These are phyloP conservation scores for Coemansia sp. DNA, from an alignment of 192 early-diverging fungal species.

Conservation along the genomic window DNA sequence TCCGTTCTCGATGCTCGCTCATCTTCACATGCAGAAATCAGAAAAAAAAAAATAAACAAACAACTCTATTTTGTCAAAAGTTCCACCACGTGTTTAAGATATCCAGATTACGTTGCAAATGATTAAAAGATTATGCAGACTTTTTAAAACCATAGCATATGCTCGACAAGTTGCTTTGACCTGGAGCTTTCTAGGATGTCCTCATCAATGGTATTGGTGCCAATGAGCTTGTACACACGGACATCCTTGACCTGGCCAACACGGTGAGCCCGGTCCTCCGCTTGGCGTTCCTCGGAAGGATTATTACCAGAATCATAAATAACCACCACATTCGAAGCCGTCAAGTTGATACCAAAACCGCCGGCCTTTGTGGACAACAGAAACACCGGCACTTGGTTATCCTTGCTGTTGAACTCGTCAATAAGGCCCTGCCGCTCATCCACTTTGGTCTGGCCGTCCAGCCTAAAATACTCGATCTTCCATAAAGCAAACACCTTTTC, in stretches of 20 bases:
- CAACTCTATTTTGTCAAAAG: too few relatives aligned
- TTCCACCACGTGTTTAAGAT: too few relatives aligned
- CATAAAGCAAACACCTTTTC: conserved; percentile 64
- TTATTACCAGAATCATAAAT: conserved; percentile 81
- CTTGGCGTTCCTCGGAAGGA: conserved; percentile 81
- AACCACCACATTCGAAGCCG: conserved; percentile 74
- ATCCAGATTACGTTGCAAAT: too few relatives aligned
- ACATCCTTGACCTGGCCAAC: conserved; percentile 87
- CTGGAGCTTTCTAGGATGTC: conserved; percentile 38
- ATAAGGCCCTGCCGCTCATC: conserved; percentile 71
- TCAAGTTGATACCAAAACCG: conserved; percentile 80
- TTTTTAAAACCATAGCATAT: conserved; percentile 39
- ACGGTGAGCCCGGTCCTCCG: conserved; percentile 83
- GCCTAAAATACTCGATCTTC: conserved; percentile 36
- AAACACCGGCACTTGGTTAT: conserved; percentile 57
- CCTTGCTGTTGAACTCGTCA: conserved; percentile 70
- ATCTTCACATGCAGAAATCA: too few relatives aligned
- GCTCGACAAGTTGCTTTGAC: conserved; percentile 44
- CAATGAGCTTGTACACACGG: conserved; percentile 67
- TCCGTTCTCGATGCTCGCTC: too few relatives aligned
- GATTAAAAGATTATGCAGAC: not conserved
- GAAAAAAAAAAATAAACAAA: too few relatives aligned
- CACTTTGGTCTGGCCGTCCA: conserved; percentile 71
- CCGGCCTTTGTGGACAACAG: conserved; percentile 77
- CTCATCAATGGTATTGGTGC: conserved; percentile 65